Conservation (phyloP, 2,329 filamentous ascomycete species). For the Sodiomyces alkalinus region DNA sequence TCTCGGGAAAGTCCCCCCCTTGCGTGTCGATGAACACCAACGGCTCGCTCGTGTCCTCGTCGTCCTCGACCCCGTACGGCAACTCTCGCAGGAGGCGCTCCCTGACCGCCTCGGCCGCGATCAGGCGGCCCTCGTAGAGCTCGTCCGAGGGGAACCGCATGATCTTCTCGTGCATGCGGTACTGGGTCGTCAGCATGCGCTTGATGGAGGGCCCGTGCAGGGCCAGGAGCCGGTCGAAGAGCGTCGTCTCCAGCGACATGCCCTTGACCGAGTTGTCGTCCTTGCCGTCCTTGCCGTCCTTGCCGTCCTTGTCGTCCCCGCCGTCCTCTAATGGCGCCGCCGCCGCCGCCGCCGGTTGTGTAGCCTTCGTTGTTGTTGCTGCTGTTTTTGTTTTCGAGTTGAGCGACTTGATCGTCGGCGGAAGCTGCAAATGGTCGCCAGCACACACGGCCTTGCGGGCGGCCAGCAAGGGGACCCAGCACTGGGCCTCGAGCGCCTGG, state of each 20-base stretch:
- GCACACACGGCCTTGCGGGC: slow-evolving; percentile 79
- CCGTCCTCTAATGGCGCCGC: too few species aligned
- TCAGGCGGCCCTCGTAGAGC: slow-evolving; percentile 68
- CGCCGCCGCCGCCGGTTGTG: too few species aligned
- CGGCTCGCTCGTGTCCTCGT: slow-evolving; percentile 76
- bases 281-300: slow-evolving; percentile 17
- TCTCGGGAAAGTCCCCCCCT: slow-evolving; percentile 81
- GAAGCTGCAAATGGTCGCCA: slow-evolving; percentile 86
- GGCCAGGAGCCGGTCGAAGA: slow-evolving; percentile 77
- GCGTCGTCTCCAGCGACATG: slow-evolving; percentile 65
- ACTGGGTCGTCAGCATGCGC: slow-evolving; percentile 90
- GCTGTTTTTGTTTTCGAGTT: slow-evolving; percentile 31
- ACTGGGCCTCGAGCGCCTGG: slow-evolving; percentile 90
- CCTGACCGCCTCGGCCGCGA: slow-evolving; percentile 69
- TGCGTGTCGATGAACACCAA: slow-evolving; percentile 94
- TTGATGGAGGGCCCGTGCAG: slow-evolving; percentile 77
- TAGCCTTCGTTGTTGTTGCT: slow-evolving; percentile 8
- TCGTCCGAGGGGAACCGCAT: slow-evolving; percentile 89
- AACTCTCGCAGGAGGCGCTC: slow-evolving; percentile 60
- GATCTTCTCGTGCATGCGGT: slow-evolving; percentile 93
- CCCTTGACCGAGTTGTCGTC: slow-evolving; percentile 27
- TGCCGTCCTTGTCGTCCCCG: slow-evolving; percentile 15
- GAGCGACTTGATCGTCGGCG: slow-evolving; percentile 81
- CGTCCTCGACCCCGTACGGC: slow-evolving; percentile 61
- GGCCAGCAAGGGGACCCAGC: slow-evolving; percentile 78